Conservation (phyloP, 495 filamentous ascomycete genomes). For the Neurospora sublineolata region DNA sequence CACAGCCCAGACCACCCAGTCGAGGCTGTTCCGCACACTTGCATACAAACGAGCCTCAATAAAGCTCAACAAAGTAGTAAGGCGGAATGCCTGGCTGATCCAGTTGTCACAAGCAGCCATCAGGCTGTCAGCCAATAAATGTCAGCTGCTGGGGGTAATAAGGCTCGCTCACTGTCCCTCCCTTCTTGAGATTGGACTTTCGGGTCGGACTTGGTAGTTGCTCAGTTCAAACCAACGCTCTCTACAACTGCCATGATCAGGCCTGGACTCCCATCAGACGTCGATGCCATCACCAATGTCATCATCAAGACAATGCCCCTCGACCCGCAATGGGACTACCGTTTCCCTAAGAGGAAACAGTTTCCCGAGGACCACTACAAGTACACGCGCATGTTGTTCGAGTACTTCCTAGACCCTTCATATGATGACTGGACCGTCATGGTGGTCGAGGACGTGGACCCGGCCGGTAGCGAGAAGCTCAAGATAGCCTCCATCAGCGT, state of each 20-base stretch:
- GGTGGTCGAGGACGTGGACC: constrained; percentile 22
- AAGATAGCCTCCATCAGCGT: constrained; percentile 22
- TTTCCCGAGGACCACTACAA: constrained; percentile 25
- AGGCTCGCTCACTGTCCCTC: neutral
- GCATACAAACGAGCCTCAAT: neutral
- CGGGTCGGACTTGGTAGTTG: neutral
- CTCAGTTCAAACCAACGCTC: neutral
- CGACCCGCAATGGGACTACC: constrained; percentile 29
- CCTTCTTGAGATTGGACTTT: neutral
- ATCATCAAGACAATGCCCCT: constrained; percentile 26
- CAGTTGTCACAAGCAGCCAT: neutral
- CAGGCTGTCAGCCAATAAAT: neutral
- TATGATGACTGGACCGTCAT: constrained; percentile 26
- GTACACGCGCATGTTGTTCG: constrained; percentile 23
- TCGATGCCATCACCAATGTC: constrained; percentile 24
- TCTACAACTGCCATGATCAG: constrained; percentile 13
- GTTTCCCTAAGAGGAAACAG: constrained; percentile 20
- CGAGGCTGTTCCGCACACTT: neutral
- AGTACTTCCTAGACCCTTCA: constrained; percentile 21
- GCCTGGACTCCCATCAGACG: constrained; percentile 15
- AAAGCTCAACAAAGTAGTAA: neutral
- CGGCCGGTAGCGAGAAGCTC: constrained; percentile 1
- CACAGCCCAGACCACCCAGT: neutral
- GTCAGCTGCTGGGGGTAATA: neutral
- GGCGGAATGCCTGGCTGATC: neutral